Percentiles rank a stretch among this genome's conserved stretches.
Evolutionary conservation across 2,329 filamentous ascomycete species (phyloP).

Genomic region (Aspergillus awamori): DNA sequence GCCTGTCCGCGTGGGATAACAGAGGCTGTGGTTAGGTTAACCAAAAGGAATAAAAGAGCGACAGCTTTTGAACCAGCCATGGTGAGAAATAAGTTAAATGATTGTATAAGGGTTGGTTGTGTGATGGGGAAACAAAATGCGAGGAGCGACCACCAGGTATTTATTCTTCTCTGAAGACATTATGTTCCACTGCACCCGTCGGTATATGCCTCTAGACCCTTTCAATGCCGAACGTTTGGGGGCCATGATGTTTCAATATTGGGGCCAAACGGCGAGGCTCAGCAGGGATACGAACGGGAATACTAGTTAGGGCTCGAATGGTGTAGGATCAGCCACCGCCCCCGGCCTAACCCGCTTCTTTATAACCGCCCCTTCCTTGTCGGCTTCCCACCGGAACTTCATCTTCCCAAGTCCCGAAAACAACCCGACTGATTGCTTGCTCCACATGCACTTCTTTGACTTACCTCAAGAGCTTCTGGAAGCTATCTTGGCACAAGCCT

Average conservation of each 20-base stretch:
- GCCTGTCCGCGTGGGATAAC: background rate
- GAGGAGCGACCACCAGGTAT: background rate
- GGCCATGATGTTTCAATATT: background rate
- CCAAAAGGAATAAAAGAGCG: background rate
- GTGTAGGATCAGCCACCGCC: background rate
- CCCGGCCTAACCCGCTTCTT: background rate
- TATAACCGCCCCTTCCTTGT: background rate
- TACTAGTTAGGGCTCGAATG: background rate
- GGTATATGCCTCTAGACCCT: background rate
- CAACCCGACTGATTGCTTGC: background rate
- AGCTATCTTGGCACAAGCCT: background rate
- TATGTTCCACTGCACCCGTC: background rate
- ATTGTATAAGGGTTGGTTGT: background rate
- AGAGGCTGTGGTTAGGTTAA: slow-evolving; percentile 1
- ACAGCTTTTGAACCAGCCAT: slow-evolving; percentile 1
- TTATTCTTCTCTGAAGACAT: background rate
- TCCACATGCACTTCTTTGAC: slow-evolving; percentile 5
- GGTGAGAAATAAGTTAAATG: background rate
- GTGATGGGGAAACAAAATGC: background rate
- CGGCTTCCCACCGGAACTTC: background rate
- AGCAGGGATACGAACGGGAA: background rate
- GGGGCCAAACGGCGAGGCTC: background rate
- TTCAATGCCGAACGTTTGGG: background rate
- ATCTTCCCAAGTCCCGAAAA: background rate
- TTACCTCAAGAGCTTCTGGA: background rate